Evolutionary conservation across 1,284 basidiomycete species (phyloP).

Genomic region (Athelia psychrophila): DNA sequence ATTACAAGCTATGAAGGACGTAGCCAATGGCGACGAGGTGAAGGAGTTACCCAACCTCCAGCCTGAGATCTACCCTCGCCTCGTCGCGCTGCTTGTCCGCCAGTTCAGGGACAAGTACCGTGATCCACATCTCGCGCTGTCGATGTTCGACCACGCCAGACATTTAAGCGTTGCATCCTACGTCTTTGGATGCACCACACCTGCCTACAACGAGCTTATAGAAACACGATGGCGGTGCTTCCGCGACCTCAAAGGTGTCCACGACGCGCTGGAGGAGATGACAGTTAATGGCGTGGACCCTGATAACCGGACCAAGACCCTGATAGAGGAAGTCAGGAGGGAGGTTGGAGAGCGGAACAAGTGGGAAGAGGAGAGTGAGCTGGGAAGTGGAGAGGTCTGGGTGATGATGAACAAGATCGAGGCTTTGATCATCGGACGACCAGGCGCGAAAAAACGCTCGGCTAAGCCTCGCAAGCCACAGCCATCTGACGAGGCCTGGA

Average conservation of each 20-base stretch:
- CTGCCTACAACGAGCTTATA: constrained; percentile 83
- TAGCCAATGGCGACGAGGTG: constrained; percentile 12
- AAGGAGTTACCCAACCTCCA: constrained; percentile 39
- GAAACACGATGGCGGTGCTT: constrained; percentile 80
- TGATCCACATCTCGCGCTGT: constrained; percentile 81
- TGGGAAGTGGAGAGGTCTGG: constrained; percentile 39
- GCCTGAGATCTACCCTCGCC: constrained; percentile 66
- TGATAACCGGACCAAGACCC: constrained; percentile 54
- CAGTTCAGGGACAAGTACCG: constrained; percentile 73
- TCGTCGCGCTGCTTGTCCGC: constrained; percentile 73
- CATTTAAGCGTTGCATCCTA: constrained; percentile 74
- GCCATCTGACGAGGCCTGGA: constrained; percentile 11
- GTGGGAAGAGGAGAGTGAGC: constrained; percentile 45
- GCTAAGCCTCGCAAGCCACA: constrained; percentile 3
- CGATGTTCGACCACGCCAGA: constrained; percentile 78
- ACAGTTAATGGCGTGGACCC: constrained; percentile 67
- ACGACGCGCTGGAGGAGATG: constrained; percentile 79
- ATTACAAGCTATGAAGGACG: constrained; percentile 31
- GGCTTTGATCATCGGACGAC: constrained; percentile 1
- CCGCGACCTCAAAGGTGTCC: constrained; percentile 73
- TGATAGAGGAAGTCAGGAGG: constrained; percentile 67
- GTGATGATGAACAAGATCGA: constrained; percentile 38
- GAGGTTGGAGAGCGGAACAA: constrained; percentile 54
- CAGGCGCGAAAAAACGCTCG: not conserved
- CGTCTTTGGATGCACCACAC: constrained; percentile 83